Base-by-base conservation (phyloP, 2,329 filamentous ascomycete genomes). In the Chalara sp. region DNA sequence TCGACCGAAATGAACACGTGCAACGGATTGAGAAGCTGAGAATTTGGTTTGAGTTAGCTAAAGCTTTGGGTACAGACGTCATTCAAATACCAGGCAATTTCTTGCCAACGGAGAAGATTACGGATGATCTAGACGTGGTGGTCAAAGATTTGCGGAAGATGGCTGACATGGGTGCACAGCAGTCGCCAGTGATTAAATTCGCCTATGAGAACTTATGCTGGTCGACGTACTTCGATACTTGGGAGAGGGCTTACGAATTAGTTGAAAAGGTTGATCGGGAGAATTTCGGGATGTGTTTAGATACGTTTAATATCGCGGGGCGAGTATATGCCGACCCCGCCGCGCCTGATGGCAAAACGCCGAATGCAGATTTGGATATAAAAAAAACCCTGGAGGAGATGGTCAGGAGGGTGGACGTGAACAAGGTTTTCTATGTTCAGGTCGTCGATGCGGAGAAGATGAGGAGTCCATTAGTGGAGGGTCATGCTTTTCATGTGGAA, bases 251-350 rank as follows among this genome's bases (percentile, higher is more conserved):
- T 59, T 91, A 84, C 83, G 78, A 84, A 10, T 70, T 88, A 2
- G 80, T 89, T 1, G 67, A 73, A 58, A 69, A 67, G 5, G 84
- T 89, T 31, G 72, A 87, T 63, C 67, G 84, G 7, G 67, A 75
- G 12, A 90, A 90, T 66, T 88, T 91, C 62, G 86, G 86, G 8
- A 72, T 89, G 41, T 89, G 85, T 61, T 72, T 90, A 29, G 87
- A 91, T 66, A 87, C 83, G 0, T 91, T 87, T 70, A 87, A 90
- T 67, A 84, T 90, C 55, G 79, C 84, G 0, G 86, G 79, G 0
- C 70, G 80, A 6, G 77, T 88, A 50, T 90, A 80, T 58, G 86
- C 82, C 0, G 85, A 90, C 59, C 86, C 86, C 0, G 67, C 78
- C 0, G 65, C 72, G 0, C 56, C 69, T 0, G 70, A 70, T 0